A percentile compares a stretch with the other conserved stretches of the same genome.
phyloP scores from a whole-genome alignment of 371 early-diverging fungal species.

The Mortierella sp. region DNA sequence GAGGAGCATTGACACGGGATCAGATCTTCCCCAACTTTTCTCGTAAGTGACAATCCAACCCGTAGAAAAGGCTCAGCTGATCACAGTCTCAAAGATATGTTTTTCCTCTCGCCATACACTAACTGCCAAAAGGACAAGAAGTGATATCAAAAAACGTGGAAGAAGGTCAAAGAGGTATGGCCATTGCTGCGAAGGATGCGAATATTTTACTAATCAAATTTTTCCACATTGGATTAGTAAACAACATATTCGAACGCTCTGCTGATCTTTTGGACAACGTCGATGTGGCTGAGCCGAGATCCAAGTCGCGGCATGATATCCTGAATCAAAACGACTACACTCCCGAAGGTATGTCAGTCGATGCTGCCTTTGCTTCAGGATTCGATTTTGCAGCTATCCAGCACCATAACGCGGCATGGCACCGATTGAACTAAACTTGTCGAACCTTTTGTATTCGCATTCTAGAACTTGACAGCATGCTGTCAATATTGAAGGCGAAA shows the following conservation, averaged over 20 bases:
- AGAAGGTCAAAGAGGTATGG: background rate
- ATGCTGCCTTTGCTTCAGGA: background rate
- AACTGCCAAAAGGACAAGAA: background rate
- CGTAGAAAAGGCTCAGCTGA: background rate
- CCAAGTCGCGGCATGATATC: conserved; percentile 30
- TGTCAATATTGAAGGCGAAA: conserved; percentile 68
- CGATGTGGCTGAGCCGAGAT: conserved; percentile 24
- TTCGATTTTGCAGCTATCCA: background rate
- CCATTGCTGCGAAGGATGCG: background rate
- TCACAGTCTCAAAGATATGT: background rate
- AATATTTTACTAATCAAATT: conserved; percentile 24
- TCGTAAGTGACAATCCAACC: conserved; percentile 61
- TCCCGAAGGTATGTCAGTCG: conserved; percentile 35
- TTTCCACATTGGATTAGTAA: conserved; percentile 27
- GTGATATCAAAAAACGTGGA: background rate
- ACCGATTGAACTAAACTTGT: background rate
- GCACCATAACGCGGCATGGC: no score
- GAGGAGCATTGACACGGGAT: conserved; percentile 63
- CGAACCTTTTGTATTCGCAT: background rate
- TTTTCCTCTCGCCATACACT: background rate
- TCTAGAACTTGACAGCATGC: conserved; percentile 67
- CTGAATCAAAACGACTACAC: conserved; percentile 40
- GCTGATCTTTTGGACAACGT: conserved; percentile 19
- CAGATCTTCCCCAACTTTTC: conserved; percentile 89
- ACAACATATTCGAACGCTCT: conserved; percentile 42